Evolutionary conservation across 495 filamentous ascomycete genomes (phyloP).

Genomic region (Pyrenula aspistea): DNA sequence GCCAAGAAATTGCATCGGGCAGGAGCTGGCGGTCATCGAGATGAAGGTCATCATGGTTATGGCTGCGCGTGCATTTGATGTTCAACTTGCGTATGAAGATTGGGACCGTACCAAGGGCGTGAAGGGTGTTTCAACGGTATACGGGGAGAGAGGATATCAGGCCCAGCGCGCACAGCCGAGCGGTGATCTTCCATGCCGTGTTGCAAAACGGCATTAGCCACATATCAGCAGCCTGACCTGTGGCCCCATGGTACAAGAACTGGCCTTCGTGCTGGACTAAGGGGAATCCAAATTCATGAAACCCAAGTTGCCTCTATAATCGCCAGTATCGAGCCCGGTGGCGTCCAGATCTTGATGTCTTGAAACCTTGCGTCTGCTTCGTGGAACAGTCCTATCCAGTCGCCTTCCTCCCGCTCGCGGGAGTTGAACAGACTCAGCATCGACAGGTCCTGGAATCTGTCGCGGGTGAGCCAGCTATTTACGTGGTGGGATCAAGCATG

Average conservation of each 20-base stretch:
- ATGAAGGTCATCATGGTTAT: conserved; percentile 31
- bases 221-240: too few species aligned
- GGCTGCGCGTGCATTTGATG: conserved; percentile 31
- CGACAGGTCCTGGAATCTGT: conserved; percentile 21
- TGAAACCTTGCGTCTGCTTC: conserved; percentile 16
- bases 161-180: neutral
- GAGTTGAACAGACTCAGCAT: conserved; percentile 23
- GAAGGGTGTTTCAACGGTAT: neutral
- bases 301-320: conserved; percentile 13
- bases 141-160: neutral
- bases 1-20: conserved; percentile 40
- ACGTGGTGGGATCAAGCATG: neutral
- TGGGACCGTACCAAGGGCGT: neutral
- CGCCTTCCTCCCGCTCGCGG: conserved; percentile 16
- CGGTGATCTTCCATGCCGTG: neutral
- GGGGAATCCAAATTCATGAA: neutral
- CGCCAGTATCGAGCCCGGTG: conserved; percentile 9
- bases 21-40: conserved; percentile 38
- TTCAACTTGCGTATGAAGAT: conserved; percentile 32
- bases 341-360: conserved; percentile 5
- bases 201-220: neutral
- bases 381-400: conserved; percentile 18
- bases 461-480: neutral
- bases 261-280: too few species aligned
- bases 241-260: too few species aligned